A percentile compares a stretch with the other conserved stretches of the same genome.
These are phyloP conservation scores for Taphrina deformans DNA, from an alignment of 1,139 yeast species.

Conservation along the genomic window DNA sequence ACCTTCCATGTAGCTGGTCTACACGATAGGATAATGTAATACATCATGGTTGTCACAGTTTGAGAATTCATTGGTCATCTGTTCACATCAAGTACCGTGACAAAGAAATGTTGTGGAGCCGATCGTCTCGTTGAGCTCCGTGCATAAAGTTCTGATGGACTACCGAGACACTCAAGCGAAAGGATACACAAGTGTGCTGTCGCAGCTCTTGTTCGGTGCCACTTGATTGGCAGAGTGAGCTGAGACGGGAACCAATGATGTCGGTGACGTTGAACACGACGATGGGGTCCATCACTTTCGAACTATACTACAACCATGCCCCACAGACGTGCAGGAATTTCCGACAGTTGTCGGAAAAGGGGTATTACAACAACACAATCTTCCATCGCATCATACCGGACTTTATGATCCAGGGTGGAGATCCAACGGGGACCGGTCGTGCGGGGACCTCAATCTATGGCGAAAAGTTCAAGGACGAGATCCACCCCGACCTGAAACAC, in stretches of 20 bases:
- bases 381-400: constrained; percentile 50
- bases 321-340: constrained; percentile 45
- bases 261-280: constrained; percentile 33
- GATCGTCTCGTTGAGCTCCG: not conserved
- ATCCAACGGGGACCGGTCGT: constrained; percentile 47
- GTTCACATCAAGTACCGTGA: no score
- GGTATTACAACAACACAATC: constrained; percentile 44
- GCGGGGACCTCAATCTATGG: constrained; percentile 45
- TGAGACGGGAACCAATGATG: no score
- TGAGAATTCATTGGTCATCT: no score
- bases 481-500: constrained; percentile 55
- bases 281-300: constrained; percentile 43
- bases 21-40: not conserved
- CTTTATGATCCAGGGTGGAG: constrained; percentile 50
- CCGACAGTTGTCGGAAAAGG: constrained; percentile 41
- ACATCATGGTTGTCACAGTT: no score
- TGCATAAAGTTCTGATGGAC: not conserved
- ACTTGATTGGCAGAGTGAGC: no score
- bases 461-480: constrained; percentile 50
- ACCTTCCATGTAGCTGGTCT: not conserved
- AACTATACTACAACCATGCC: constrained; percentile 44
- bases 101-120: constrained; percentile 3
- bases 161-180: no score
- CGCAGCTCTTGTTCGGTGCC: not conserved
- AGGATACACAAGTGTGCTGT: no score